A percentile compares a stretch with the other conserved stretches of the same genome.
These are phyloP conservation scores for Dittrichia graveolens DNA, from an alignment of 129 eudicot genomes.

Conservation along the genomic window DNA sequence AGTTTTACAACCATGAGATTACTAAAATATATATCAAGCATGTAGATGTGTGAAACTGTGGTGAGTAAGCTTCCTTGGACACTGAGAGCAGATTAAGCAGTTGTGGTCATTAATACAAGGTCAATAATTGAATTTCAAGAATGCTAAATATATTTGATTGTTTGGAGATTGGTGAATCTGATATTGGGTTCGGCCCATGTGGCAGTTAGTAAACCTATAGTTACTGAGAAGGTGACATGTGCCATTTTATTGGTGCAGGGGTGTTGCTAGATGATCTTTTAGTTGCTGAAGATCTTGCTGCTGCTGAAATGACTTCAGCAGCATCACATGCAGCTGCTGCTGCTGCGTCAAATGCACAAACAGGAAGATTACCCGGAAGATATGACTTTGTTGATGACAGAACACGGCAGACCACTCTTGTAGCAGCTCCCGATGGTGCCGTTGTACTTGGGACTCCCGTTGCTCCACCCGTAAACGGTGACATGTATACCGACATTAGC, in stretches of 20 bases:
- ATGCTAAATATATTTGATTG: not conserved
- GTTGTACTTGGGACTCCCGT: slow-evolving; percentile 94
- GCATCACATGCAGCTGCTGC: slow-evolving; percentile 95
- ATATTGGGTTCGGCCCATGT: not conserved
- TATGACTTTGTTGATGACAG: slow-evolving; percentile 83
- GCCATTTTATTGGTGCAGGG: slow-evolving; percentile 44
- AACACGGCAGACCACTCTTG: slow-evolving; percentile 45
- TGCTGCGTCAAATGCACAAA: slow-evolving; percentile 65
- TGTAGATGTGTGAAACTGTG: not conserved
- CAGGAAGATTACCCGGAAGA: slow-evolving; percentile 63
- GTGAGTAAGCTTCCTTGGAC: not conserved
- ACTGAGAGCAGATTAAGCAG: not conserved
- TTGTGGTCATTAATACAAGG: slow-evolving; percentile 9
- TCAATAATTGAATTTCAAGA: not conserved
- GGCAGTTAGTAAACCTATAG: not conserved
- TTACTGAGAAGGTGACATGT: not conserved
- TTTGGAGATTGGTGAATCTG: slow-evolving; percentile 6
- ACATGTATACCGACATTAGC: slow-evolving; percentile 84
- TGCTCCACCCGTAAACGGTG: slow-evolving; percentile 93
- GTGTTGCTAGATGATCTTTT: slow-evolving; percentile 92
- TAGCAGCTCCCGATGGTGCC: slow-evolving; percentile 63
- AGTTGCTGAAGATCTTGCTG: slow-evolving; percentile 93
- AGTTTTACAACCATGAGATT: not conserved
- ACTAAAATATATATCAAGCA: not conserved
- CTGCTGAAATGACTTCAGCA: slow-evolving; percentile 82